phyloP scores from a whole-genome alignment of 768 basidiomycete species.

The Psilocybe tampanensis region DNA sequence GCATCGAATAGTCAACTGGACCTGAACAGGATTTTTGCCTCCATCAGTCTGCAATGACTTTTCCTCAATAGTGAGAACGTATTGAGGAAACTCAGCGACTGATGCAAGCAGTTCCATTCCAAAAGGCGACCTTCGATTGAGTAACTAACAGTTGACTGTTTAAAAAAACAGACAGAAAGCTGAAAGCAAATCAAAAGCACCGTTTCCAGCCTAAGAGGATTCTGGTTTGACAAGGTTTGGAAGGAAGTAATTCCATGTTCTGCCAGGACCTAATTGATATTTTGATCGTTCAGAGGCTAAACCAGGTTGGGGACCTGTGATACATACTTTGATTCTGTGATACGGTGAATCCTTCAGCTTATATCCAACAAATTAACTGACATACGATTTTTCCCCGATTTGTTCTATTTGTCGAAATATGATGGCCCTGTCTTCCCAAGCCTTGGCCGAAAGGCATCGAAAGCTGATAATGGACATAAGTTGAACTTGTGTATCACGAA shows the following conservation, averaged over 20 bases:
- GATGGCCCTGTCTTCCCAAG: constrained; percentile 89
- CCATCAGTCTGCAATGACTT: constrained; percentile 41
- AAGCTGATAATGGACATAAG: constrained; percentile 41
- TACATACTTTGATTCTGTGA: constrained; percentile 35
- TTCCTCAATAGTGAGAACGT: constrained; percentile 56
- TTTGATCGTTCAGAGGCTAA: not conserved
- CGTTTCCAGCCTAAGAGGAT: constrained; percentile 63
- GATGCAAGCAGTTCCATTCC: constrained; percentile 68
- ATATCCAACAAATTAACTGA: constrained; percentile 1
- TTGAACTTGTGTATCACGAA: not conserved
- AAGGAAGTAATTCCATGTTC: constrained; percentile 72
- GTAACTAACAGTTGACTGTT: constrained; percentile 44
- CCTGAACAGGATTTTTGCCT: constrained; percentile 55
- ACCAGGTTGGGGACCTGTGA: too few relatives aligned
- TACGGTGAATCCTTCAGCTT: not conserved
- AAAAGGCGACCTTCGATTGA: constrained; percentile 76
- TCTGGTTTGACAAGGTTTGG: constrained; percentile 53
- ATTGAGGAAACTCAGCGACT: constrained; percentile 67
- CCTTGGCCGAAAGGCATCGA: constrained; percentile 78
- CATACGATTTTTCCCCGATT: constrained; percentile 93
- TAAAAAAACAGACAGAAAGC: not conserved
- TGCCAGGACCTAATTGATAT: constrained; percentile 60
- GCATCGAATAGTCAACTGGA: constrained; percentile 62
- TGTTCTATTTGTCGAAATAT: constrained; percentile 86
- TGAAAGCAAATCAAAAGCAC: constrained; percentile 38